Percentiles rank a stretch among this genome's conserved stretches.
These are phyloP conservation scores for Penicillium bovifimosum DNA, from an alignment of 495 filamentous ascomycete species.

Conservation along the genomic window DNA sequence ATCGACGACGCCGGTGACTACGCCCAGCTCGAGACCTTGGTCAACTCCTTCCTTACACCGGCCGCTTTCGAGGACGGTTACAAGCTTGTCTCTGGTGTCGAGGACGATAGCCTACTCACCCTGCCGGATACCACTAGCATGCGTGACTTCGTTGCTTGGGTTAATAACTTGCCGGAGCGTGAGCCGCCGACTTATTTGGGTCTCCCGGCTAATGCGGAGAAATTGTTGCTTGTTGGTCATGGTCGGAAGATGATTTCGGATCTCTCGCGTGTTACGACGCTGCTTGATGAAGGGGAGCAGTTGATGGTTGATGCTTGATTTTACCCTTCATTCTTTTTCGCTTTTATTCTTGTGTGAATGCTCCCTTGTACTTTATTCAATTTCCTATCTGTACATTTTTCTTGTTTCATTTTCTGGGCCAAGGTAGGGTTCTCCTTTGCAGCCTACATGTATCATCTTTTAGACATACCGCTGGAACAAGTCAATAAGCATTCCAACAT, in stretches of 20 bases:
- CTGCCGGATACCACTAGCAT: slow-evolving; percentile 76
- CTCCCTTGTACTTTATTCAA: slow-evolving; percentile 13
- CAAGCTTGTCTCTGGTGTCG: slow-evolving; percentile 68
- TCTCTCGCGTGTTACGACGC: slow-evolving; percentile 70
- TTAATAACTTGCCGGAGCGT: slow-evolving; percentile 84
- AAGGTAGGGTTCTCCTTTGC: background rate
- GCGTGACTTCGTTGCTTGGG: slow-evolving; percentile 87
- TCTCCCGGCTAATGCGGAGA: slow-evolving; percentile 93
- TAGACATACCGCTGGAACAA: background rate
- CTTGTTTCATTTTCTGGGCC: background rate
- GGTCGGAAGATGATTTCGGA: slow-evolving; percentile 81
- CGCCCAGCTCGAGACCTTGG: slow-evolving; percentile 60
- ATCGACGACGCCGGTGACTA: slow-evolving; percentile 93
- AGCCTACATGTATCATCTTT: background rate
- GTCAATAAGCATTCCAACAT: background rate
- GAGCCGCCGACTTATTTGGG: slow-evolving; percentile 97
- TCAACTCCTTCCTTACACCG: slow-evolving; percentile 72
- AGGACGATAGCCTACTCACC: slow-evolving; percentile 57
- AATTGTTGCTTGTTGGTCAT: slow-evolving; percentile 84
- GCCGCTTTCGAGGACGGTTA: slow-evolving; percentile 87
- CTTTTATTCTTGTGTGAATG: background rate
- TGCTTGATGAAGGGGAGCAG: slow-evolving; percentile 92
- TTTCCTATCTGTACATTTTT: slow-evolving; percentile 11
- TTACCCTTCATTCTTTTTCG: background rate
- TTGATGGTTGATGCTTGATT: slow-evolving; percentile 62